Evolutionary conservation across 768 basidiomycete genomes (phyloP), one percentile per base, ranked within the genome.

Genomic region (Gyrodon lividus): DNA sequence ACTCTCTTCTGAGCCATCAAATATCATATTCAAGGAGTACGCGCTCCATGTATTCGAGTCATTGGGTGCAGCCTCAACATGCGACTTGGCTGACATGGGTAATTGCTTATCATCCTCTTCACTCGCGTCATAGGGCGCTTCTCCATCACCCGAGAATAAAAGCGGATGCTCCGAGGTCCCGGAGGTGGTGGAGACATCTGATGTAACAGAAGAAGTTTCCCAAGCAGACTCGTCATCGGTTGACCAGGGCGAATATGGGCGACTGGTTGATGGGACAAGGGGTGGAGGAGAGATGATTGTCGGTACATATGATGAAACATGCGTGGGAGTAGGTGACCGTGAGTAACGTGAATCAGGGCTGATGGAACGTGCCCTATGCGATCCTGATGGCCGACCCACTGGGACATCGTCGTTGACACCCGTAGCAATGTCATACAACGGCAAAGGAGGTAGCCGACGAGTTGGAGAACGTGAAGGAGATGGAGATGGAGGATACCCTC

Each of bases 211-310:
- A 28, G 80, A 82, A 3, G 84, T 81, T 54, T 89, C 87, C 84
- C 86, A 89, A 33, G 77, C 78, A 6, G 84, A 88, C 51, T 89
- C 87, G 57, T 87, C 88, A 51, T 89, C 87, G 3, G 85, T 87
- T 14, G 84, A 81, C 83, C 83, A 89, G 2, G 86, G 79, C 0
- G 86, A 87, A 50, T 73, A 44, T 12, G 65, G 68, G 33, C 50
- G 60, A 47, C 34, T 42, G 14, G 55, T 56, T 16, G 59, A 50
- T 17, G 55, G 55, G 35, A 55, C 51, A 31, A 44, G 56, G 47
- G 48, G 48, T 35, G 48, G 57, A 49, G 44, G 59, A 6, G 61
- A 46, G 51, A 48, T 20, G 49, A 42, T 6, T 46, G 58, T 48
- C 40, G 59, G 42, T 61, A 65, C 28, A 66, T 50, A 61, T 40